Evolutionary conservation across 129 eudicot species (phyloP).

Genomic region (Cynara cardunculus): DNA sequence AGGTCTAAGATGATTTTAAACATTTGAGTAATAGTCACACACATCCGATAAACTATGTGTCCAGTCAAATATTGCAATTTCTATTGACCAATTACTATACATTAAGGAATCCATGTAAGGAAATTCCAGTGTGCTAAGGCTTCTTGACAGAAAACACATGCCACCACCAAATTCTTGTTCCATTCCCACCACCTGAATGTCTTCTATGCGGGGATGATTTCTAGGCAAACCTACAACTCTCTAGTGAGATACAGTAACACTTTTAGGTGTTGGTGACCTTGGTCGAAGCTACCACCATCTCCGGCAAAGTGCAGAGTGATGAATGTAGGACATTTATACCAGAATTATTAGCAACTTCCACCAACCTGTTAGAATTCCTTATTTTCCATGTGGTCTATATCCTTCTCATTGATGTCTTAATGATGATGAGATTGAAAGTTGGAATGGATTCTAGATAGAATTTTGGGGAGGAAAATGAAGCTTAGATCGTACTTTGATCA

Average conservation of each 20-base stretch:
- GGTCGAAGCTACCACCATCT: not conserved
- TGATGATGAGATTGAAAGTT: not conserved
- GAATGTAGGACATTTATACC: not conserved
- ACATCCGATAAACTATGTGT: not conserved
- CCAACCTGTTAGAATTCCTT: not conserved
- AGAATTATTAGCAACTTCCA: not conserved
- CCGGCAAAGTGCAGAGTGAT: not conserved
- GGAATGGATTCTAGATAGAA: not conserved
- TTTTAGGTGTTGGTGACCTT: not conserved
- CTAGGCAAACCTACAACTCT: too few species aligned
- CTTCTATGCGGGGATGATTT: too few species aligned
- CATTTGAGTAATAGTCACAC: not conserved
- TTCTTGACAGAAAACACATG: not conserved
- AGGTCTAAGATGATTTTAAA: not conserved
- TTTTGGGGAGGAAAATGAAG: conserved; percentile 1
- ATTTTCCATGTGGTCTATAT: not conserved
- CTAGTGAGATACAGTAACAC: not conserved
- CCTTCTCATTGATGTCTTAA: not conserved
- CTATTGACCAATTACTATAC: not conserved
- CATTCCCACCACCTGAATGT: not conserved
- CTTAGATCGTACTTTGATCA: not conserved
- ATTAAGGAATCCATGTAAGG: not conserved
- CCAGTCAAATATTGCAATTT: not conserved
- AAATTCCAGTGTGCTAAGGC: not conserved
- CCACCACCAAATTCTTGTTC: not conserved